These are phyloP conservation scores for Pythium chondricola DNA, from an alignment of 352 stramenopile species.

Conservation along the genomic window DNA sequence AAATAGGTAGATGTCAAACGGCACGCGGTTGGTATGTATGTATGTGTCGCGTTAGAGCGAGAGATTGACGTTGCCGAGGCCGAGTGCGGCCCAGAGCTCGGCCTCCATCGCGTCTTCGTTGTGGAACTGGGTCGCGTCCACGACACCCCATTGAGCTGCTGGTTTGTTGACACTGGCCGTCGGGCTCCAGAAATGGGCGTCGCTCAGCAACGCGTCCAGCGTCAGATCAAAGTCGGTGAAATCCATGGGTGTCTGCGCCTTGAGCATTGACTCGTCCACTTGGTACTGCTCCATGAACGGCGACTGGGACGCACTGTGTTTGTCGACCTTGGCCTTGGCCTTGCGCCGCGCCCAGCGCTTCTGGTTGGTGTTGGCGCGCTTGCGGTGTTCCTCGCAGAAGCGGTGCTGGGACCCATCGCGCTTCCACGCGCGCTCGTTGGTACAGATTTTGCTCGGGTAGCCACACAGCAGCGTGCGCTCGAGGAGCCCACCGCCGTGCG, in stretches of 20 bases:
- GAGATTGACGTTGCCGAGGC: constrained; percentile 10
- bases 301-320: background rate
- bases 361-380: constrained; percentile 22
- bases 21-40: no score
- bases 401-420: constrained; percentile 4
- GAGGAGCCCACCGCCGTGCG: background rate
- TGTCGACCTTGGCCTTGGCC: constrained; percentile 4
- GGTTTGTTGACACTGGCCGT: background rate
- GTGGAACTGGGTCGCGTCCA: background rate
- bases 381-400: constrained; percentile 16
- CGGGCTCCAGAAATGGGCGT: constrained; percentile 12
- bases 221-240: constrained; percentile 13
- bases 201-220: constrained; percentile 8
- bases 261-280: constrained; percentile 11
- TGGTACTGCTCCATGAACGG: constrained; percentile 1
- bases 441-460: constrained; percentile 17
- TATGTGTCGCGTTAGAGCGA: no score
- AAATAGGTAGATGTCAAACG: no score
- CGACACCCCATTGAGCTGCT: constrained; percentile 3
- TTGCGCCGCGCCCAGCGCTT: constrained; percentile 19
- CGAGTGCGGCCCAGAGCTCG: constrained; percentile 9
- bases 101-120: constrained; percentile 10
- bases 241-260: constrained; percentile 9
- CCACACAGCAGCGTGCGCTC: constrained; percentile 11
- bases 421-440: constrained; percentile 11